phyloP scores from a whole-genome alignment of 257 asterid species.

The Primulina tabacum region DNA sequence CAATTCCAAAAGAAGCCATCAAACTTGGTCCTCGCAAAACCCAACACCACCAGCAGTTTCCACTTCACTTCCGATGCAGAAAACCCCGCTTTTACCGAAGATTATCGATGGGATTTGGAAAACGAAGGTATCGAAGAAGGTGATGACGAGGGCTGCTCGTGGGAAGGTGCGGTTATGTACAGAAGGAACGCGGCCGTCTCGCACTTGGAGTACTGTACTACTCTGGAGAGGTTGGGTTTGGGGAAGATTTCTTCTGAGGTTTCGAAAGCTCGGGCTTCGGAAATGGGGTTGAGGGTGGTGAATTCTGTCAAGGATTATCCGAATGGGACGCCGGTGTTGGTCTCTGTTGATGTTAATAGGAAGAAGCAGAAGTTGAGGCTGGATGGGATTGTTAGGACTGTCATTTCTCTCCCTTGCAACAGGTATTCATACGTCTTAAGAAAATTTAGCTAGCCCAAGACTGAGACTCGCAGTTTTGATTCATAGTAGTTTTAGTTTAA shows the following conservation, averaged over 20 bases:
- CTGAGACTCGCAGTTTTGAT: no score
- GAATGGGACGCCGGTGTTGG: constrained; percentile 78
- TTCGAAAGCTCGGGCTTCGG: constrained; percentile 62
- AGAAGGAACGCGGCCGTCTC: constrained; percentile 55
- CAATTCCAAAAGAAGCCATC: constrained; percentile 23
- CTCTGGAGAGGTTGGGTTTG: constrained; percentile 80
- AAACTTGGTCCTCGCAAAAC: constrained; percentile 22
- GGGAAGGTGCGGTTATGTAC: constrained; percentile 79
- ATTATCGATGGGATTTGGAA: constrained; percentile 27
- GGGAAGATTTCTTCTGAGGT: constrained; percentile 59
- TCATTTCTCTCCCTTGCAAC: constrained; percentile 65
- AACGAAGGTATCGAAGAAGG: constrained; percentile 29
- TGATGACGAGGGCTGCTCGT: constrained; percentile 51
- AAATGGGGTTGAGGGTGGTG: constrained; percentile 76
- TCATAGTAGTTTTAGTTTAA: no score
- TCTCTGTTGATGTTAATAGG: constrained; percentile 70
- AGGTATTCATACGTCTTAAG: constrained; percentile 36
- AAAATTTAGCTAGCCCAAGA: no score
- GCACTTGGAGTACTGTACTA: constrained; percentile 80
- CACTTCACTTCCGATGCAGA: constrained; percentile 22
- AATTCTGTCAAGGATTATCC: constrained; percentile 58
- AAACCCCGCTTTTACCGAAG: constrained; percentile 5
- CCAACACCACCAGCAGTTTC: constrained; percentile 23
- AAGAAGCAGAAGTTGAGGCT: constrained; percentile 68
- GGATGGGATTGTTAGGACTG: constrained; percentile 77